Evolutionary conservation across 371 early-diverging fungal species (phyloP).

Genomic region (Parasitella parasitica): DNA sequence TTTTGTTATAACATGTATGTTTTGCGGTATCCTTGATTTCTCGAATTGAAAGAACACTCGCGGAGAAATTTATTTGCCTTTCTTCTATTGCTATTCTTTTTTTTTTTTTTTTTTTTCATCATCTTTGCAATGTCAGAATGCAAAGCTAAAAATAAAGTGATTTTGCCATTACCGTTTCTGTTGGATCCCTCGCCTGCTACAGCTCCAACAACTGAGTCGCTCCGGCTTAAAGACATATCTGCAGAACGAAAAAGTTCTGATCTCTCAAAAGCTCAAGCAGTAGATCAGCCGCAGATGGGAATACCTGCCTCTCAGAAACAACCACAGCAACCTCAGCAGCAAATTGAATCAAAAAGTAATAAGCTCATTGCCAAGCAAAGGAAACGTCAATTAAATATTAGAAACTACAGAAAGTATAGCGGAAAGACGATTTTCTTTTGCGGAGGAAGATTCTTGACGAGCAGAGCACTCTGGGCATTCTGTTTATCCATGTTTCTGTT

Average conservation of each 20-base stretch:
- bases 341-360: not conserved
- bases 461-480: conserved; percentile 70
- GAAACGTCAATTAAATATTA: conserved; percentile 5
- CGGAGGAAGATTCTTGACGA: conserved; percentile 71
- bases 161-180: not conserved
- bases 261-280: not conserved
- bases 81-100: not conserved
- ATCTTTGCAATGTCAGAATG: not conserved
- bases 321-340: not conserved
- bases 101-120: not conserved
- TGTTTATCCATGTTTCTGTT: conserved; percentile 65
- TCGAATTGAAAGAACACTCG: too few species aligned
- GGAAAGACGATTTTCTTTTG: conserved; percentile 63
- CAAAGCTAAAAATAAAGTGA: not conserved
- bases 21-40: too few species aligned
- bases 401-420: conserved; percentile 37
- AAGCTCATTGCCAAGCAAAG: not conserved
- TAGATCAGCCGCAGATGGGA: too few species aligned
- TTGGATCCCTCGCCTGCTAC: not conserved
- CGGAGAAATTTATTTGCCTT: too few species aligned
- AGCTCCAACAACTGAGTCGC: not conserved
- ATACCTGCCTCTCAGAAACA: too few species aligned
- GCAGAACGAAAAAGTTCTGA: not conserved
- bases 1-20: too few species aligned
- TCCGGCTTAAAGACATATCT: not conserved